Evolutionary conservation across 495 filamentous ascomycete species (phyloP).

Genomic region (Hyaloscypha variabilis): DNA sequence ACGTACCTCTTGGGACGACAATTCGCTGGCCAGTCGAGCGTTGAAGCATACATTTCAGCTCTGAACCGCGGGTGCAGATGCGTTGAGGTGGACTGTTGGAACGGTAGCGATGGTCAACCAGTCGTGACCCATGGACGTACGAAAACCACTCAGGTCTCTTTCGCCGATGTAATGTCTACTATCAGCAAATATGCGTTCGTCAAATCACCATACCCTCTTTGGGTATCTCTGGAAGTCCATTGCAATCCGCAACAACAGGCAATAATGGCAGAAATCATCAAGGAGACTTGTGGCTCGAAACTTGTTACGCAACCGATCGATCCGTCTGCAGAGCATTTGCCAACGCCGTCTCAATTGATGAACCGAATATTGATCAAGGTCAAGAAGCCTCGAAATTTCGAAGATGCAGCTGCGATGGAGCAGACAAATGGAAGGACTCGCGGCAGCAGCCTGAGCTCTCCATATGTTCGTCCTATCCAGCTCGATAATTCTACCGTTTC

Average conservation of each 20-base stretch:
- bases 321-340: slow-evolving; percentile 65
- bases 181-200: slow-evolving; percentile 93
- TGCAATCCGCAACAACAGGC: slow-evolving; percentile 82
- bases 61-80: slow-evolving; percentile 88
- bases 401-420: slow-evolving; percentile 42
- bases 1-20: slow-evolving; percentile 94
- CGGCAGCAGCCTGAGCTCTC: slow-evolving; percentile 80
- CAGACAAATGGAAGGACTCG: slow-evolving; percentile 57
- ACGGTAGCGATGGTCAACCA: slow-evolving; percentile 78
- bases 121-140: slow-evolving; percentile 90
- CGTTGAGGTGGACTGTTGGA: slow-evolving; percentile 98
- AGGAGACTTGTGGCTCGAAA: slow-evolving; percentile 73
- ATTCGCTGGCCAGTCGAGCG: slow-evolving; percentile 84
- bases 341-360: slow-evolving; percentile 83
- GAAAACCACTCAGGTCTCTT: slow-evolving; percentile 81
- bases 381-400: slow-evolving; percentile 60
- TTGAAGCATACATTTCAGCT: slow-evolving; percentile 92
- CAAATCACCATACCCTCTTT: slow-evolving; percentile 79
- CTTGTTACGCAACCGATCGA: slow-evolving; percentile 76
- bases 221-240: slow-evolving; percentile 94
- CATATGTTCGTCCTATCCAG: slow-evolving; percentile 60
- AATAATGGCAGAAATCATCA: slow-evolving; percentile 90
- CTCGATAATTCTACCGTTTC: slow-evolving; percentile 57
- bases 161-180: slow-evolving; percentile 86
- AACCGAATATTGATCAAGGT: slow-evolving; percentile 90